Percentiles rank a stretch among this genome's conserved stretches.
phyloP scores from a whole-genome alignment of 23 red algal species.

The Gracilaria domingensis region DNA sequence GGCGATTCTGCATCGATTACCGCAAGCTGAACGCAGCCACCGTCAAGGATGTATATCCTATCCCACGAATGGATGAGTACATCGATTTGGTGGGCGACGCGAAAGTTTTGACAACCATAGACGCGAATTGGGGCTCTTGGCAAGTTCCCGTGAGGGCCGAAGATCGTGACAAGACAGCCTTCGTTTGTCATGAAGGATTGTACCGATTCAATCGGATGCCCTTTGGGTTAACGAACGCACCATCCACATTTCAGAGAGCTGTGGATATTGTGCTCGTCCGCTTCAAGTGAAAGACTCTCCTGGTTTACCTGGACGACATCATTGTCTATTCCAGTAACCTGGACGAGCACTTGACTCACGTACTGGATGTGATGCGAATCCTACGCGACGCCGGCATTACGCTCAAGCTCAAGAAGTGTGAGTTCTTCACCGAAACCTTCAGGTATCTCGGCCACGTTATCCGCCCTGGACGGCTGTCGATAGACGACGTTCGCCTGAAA shows the following conservation, averaged over 20 bases:
- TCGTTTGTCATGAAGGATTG: neutral
- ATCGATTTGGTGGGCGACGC: constrained; percentile 1
- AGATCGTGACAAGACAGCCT: neutral
- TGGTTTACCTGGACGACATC: neutral
- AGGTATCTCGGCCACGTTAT: neutral
- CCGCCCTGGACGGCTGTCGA: neutral
- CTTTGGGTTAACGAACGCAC: neutral
- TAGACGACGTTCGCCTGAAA: neutral
- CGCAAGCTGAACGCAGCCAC: neutral
- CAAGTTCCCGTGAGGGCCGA: neutral
- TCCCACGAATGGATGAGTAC: constrained; percentile 3
- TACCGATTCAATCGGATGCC: neutral
- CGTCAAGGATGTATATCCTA: neutral
- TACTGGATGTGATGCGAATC: neutral
- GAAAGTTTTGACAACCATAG: neutral
- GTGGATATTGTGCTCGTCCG: neutral
- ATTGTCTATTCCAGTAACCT: neutral
- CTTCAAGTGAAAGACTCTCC: neutral
- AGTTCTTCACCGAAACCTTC: neutral
- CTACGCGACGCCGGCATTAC: neutral
- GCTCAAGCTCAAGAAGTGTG: neutral
- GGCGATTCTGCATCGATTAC: neutral
- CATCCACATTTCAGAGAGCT: neutral
- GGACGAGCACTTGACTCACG: neutral
- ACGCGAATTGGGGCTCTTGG: neutral